phyloP scores from a whole-genome alignment of 257 asterid species.

The Cinchona pubescens region DNA sequence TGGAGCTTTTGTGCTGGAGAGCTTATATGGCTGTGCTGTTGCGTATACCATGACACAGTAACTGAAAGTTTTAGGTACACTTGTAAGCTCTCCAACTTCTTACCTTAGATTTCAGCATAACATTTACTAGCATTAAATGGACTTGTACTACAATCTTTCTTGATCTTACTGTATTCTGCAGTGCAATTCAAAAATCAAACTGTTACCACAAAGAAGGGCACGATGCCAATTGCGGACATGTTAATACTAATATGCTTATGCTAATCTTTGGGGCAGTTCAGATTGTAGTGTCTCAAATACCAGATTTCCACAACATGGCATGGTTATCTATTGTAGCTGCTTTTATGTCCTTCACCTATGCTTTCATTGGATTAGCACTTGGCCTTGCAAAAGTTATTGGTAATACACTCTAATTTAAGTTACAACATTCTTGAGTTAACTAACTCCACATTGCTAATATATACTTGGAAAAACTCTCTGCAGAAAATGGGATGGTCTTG shows the following conservation, averaged over 20 bases:
- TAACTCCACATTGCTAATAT: neutral
- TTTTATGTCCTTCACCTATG: slow-evolving; percentile 61
- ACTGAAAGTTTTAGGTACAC: slow-evolving; percentile 24
- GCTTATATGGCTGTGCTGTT: slow-evolving; percentile 38
- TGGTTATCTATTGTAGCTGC: slow-evolving; percentile 70
- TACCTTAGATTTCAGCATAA: neutral
- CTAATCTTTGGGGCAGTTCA: slow-evolving; percentile 56
- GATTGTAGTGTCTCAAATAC: slow-evolving; percentile 62
- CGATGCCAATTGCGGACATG: slow-evolving; percentile 39
- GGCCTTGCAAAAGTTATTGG: slow-evolving; percentile 71
- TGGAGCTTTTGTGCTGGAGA: slow-evolving; percentile 36
- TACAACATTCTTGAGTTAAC: neutral
- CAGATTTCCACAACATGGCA: slow-evolving; percentile 55
- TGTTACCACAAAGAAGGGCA: slow-evolving; percentile 63
- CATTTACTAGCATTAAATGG: neutral
- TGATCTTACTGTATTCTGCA: slow-evolving; percentile 23
- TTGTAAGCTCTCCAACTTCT: slow-evolving; percentile 18
- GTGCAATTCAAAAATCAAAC: slow-evolving; percentile 66
- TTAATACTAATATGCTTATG: slow-evolving; percentile 34
- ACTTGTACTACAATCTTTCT: neutral
- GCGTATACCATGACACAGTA: slow-evolving; percentile 46
- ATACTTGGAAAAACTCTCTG: neutral
- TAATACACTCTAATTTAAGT: slow-evolving; percentile 11
- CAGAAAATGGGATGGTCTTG: slow-evolving; percentile 62
- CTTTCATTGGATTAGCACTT: slow-evolving; percentile 60